phyloP scores from a whole-genome alignment of 1,284 basidiomycete species.

The Farysia itapuensis region DNA sequence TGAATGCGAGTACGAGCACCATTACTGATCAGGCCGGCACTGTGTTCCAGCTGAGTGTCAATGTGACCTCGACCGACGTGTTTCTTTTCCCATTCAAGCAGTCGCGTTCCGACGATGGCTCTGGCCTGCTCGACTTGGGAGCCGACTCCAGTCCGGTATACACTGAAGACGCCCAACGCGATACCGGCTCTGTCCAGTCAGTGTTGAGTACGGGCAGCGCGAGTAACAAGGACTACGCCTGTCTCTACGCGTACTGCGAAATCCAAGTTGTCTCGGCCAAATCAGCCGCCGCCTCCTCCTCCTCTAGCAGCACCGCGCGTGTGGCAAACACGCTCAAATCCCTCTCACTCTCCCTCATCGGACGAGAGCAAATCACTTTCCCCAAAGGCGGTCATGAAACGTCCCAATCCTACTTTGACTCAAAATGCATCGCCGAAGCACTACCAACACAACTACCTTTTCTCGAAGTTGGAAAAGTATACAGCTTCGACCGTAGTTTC shows the following conservation, averaged over 20 bases:
- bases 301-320: conserved; percentile 1
- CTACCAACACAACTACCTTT: conserved; percentile 6
- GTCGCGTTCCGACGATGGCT: conserved; percentile 3
- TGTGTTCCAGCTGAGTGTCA: conserved; percentile 23
- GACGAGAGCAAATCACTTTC: conserved; percentile 16
- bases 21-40: no score
- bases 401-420: conserved; percentile 2
- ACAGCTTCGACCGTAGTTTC: conserved; percentile 18
- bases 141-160: conserved; percentile 4
- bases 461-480: conserved; percentile 15
- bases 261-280: conserved; percentile 9
- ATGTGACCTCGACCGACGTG: conserved; percentile 21
- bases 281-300: conserved; percentile 2
- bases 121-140: neutral
- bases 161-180: conserved; percentile 12
- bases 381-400: conserved; percentile 15
- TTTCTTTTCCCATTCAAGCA: conserved; percentile 22
- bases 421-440: conserved; percentile 12
- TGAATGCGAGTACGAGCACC: no score
- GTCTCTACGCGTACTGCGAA: conserved; percentile 16
- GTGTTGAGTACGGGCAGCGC: conserved; percentile 2
- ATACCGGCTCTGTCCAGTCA: conserved; percentile 1
- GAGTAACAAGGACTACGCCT: conserved; percentile 14
- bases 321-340: conserved; percentile 15
- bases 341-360: conserved; percentile 11